A percentile compares a stretch with the other conserved stretches of the same genome.
phyloP scores from a whole-genome alignment of 371 early-diverging fungal species.

The Umbelopsis sp. region DNA sequence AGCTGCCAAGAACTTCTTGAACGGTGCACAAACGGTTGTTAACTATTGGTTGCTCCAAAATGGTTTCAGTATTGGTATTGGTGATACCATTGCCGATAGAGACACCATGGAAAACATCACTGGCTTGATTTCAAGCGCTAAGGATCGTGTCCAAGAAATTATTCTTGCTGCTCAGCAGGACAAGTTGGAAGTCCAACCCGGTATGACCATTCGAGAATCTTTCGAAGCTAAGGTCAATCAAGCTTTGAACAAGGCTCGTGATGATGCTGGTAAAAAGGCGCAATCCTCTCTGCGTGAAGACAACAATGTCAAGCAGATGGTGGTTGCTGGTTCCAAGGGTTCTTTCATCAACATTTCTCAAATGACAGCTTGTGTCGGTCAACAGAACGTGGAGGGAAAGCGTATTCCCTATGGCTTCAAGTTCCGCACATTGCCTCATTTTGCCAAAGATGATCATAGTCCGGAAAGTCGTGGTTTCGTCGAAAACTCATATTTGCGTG shows the following conservation, averaged over 20 bases:
- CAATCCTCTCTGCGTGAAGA: conserved; percentile 87
- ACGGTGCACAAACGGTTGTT: conserved; percentile 94
- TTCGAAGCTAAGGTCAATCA: conserved; percentile 95
- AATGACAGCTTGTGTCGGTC: conserved; percentile 99
- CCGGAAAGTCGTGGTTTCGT: conserved; percentile 99
- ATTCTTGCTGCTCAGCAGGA: conserved; percentile 89
- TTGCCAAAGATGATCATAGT: conserved; percentile 97
- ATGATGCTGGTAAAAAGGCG: conserved; percentile 93
- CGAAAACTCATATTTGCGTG: conserved; percentile 97
- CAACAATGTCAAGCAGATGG: conserved; percentile 99
- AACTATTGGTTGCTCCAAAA: conserved; percentile 96
- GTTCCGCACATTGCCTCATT: conserved; percentile 97
- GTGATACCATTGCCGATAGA: conserved; percentile 97
- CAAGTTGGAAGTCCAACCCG: conserved; percentile 91
- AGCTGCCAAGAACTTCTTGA: conserved; percentile 92
- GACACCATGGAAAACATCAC: conserved; percentile 88
- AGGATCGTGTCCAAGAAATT: conserved; percentile 83
- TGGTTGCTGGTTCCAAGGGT: conserved; percentile 98
- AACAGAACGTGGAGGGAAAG: conserved; percentile 99
- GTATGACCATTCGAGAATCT: conserved; percentile 97
- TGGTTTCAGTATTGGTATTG: conserved; percentile 99
- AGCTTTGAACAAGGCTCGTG: conserved; percentile 96
- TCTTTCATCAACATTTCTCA: conserved; percentile 99
- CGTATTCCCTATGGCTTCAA: conserved; percentile 99
- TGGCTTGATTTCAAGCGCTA: conserved; percentile 84